These are phyloP conservation scores for Tulasnella sp. DNA, from an alignment of 768 basidiomycete genomes.

Conservation along the genomic window DNA sequence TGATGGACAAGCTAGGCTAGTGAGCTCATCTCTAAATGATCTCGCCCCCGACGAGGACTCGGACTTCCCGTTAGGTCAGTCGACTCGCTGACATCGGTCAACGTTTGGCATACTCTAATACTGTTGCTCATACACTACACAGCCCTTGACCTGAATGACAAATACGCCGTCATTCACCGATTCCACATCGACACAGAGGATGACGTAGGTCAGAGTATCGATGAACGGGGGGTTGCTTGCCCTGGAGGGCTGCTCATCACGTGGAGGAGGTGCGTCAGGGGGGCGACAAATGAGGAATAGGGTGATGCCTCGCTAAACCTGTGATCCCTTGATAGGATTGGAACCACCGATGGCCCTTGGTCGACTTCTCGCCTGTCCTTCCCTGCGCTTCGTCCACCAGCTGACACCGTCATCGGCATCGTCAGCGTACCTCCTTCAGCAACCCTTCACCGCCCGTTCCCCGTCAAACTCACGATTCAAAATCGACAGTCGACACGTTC, in stretches of 20 bases:
- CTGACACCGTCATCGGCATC: constrained; percentile 61
- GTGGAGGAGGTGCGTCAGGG: constrained; percentile 3
- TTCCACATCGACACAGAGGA: background rate
- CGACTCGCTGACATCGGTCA: background rate
- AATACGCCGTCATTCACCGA: constrained; percentile 37
- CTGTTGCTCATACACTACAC: background rate
- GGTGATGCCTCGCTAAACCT: background rate
- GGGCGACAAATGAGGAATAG: background rate
- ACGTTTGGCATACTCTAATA: background rate
- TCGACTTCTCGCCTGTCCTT: constrained; percentile 53
- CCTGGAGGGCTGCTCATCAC: background rate
- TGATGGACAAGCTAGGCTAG: constrained; percentile 40
- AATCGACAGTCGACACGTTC: constrained; percentile 61
- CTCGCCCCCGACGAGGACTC: constrained; percentile 38
- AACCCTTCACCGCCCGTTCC: constrained; percentile 57
- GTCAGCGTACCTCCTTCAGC: constrained; percentile 60
- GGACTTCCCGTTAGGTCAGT: constrained; percentile 39
- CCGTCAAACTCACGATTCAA: constrained; percentile 56
- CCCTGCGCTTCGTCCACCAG: constrained; percentile 59
- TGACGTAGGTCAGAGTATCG: background rate
- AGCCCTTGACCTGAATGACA: background rate
- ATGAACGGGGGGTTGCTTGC: background rate
- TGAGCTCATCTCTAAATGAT: constrained; percentile 46
- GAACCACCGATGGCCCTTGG: constrained; percentile 1
- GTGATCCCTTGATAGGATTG: constrained; percentile 18